phyloP scores from a whole-genome alignment of 345 rosid species.

The Salix brachista region DNA sequence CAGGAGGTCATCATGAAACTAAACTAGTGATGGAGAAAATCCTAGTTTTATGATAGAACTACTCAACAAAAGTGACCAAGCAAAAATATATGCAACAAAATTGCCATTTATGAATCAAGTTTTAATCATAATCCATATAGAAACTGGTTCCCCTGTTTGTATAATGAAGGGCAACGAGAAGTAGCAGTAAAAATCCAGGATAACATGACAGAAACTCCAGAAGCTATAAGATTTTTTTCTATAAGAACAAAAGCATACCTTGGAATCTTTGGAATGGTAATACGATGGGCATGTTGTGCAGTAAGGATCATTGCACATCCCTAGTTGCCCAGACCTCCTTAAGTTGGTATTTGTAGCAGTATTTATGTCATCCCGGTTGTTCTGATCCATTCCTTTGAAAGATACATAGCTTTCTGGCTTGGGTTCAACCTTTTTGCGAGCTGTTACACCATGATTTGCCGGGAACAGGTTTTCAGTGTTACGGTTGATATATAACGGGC shows the following conservation, averaged over 20 bases:
- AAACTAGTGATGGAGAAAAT: not conserved
- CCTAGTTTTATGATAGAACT: not conserved
- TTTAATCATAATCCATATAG: not conserved
- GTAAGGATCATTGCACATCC: slow-evolving; percentile 87
- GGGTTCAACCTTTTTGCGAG: slow-evolving; percentile 23
- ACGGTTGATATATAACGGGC: slow-evolving; percentile 47
- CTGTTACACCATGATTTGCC: slow-evolving; percentile 24
- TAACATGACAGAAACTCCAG: not conserved
- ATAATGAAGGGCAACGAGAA: not conserved
- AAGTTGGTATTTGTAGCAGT: slow-evolving; percentile 61
- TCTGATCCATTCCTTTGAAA: slow-evolving; percentile 35
- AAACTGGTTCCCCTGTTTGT: not conserved
- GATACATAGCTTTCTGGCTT: slow-evolving; percentile 34
- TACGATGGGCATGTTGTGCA: slow-evolving; percentile 83
- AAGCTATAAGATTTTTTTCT: not conserved
- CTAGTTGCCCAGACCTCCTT: slow-evolving; percentile 74
- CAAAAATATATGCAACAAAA: not conserved
- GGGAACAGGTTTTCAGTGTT: slow-evolving; percentile 29
- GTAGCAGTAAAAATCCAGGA: not conserved
- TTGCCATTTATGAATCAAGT: not conserved
- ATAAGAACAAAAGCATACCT: slow-evolving; percentile 23
- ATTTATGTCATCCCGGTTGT: slow-evolving; percentile 36
- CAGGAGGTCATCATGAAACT: not conserved
- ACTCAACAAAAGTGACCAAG: not conserved
- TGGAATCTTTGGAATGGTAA: slow-evolving; percentile 47